These are phyloP conservation scores for Coniophora puteana DNA, from an alignment of 1,284 basidiomycete species.

Conservation along the genomic window DNA sequence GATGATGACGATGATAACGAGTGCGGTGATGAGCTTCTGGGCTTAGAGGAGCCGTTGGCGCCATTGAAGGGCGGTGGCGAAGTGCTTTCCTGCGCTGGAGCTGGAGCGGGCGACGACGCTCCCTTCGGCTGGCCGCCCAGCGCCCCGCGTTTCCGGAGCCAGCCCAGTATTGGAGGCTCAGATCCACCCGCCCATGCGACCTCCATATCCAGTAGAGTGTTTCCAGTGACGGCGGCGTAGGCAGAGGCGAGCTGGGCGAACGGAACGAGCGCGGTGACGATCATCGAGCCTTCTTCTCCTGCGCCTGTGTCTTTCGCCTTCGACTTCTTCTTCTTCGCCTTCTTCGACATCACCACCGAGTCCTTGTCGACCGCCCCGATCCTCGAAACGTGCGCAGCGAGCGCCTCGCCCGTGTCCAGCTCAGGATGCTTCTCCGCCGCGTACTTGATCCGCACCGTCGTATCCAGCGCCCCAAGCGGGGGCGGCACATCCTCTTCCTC, in stretches of 20 bases:
- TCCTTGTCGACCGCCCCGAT: conserved; percentile 62
- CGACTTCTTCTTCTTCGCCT: conserved; percentile 36
- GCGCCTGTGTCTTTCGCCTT: conserved; percentile 1
- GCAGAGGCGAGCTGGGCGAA: conserved; percentile 73
- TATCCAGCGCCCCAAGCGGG: conserved; percentile 58
- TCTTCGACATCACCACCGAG: conserved; percentile 63
- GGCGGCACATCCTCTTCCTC: conserved; percentile 47
- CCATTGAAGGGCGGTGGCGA: neutral
- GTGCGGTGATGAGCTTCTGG: no score
- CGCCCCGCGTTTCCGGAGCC: conserved; percentile 71
- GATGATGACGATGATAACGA: no score
- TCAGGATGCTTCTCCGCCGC: conserved; percentile 50
- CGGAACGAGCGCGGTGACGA: conserved; percentile 65
- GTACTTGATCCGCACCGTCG: conserved; percentile 71
- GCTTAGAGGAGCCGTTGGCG: no score
- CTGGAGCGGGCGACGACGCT: neutral
- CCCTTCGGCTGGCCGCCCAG: conserved; percentile 33
- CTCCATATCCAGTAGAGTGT: conserved; percentile 38
- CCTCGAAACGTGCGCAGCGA: conserved; percentile 48
- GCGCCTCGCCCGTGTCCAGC: conserved; percentile 46
- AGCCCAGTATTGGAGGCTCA: conserved; percentile 72
- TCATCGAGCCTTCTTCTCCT: conserved; percentile 47
- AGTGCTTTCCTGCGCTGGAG: neutral
- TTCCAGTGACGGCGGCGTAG: conserved; percentile 62
- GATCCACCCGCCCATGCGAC: conserved; percentile 66